phyloP scores from a whole-genome alignment of 139 green algal species.

The Mychonastes homosphaera region DNA sequence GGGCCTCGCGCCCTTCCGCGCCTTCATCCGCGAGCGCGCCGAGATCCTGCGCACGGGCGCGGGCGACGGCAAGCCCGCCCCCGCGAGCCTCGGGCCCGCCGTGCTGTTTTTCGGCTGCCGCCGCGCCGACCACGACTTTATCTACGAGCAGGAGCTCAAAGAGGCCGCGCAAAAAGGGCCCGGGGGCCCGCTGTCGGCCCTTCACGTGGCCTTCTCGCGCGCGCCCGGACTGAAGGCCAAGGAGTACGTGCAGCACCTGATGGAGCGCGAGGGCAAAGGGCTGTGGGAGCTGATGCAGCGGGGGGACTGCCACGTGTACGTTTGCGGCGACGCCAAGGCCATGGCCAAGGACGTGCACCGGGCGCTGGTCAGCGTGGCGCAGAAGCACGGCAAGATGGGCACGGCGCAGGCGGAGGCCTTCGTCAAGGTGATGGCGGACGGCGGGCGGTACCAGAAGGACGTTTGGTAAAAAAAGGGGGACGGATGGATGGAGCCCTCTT shows the following conservation, averaged over 20 bases:
- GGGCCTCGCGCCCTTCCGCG: slow-evolving; percentile 90
- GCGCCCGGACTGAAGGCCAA: slow-evolving; percentile 21
- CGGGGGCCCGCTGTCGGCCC: slow-evolving; percentile 46
- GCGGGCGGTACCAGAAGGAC: slow-evolving; percentile 73
- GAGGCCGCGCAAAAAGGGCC: slow-evolving; percentile 25
- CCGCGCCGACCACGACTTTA: slow-evolving; percentile 59
- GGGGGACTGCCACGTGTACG: slow-evolving; percentile 62
- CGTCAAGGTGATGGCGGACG: slow-evolving; percentile 60
- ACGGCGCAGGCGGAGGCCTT: slow-evolving; percentile 48
- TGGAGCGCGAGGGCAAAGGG: slow-evolving; percentile 35
- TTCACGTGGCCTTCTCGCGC: slow-evolving; percentile 71
- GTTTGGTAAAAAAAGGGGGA: no score
- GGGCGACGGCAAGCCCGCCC: slow-evolving; percentile 9
- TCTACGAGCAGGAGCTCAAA: slow-evolving; percentile 76
- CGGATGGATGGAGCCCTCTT: no score
- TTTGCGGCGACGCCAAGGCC: slow-evolving; percentile 91
- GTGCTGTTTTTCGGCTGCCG: slow-evolving; percentile 87
- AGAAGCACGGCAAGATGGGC: slow-evolving; percentile 30
- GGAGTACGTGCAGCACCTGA: slow-evolving; percentile 81
- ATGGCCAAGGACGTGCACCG: slow-evolving; percentile 95
- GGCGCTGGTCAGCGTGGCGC: slow-evolving; percentile 47
- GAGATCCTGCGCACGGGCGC: neutral
- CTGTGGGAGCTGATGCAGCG: slow-evolving; percentile 29
- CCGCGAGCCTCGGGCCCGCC: slow-evolving; percentile 49
- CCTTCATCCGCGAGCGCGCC: slow-evolving; percentile 67